Conservation (phyloP, 768 basidiomycete species). For the Dentipellis sp. region DNA sequence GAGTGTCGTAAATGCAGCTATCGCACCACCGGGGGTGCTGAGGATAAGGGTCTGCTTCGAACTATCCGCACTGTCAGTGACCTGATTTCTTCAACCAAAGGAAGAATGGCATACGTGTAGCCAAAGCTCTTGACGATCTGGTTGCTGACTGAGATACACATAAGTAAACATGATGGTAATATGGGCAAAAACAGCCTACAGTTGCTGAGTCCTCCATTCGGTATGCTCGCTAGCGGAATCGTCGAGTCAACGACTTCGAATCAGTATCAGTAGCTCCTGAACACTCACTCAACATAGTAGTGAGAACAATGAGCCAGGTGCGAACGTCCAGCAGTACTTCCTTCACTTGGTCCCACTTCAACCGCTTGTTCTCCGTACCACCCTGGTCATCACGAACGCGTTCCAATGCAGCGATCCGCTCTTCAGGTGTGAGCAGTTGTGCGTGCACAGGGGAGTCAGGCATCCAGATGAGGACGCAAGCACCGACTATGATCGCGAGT, state of each 20-base stretch:
- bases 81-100: not conserved
- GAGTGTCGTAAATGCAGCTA: constrained; percentile 39
- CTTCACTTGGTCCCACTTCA: constrained; percentile 49
- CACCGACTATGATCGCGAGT: constrained; percentile 49
- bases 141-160: constrained; percentile 39
- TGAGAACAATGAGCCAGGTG: constrained; percentile 54
- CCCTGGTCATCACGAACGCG: constrained; percentile 60
- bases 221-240: constrained; percentile 42
- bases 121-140: constrained; percentile 55
- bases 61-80: constrained; percentile 18
- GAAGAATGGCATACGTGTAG: constrained; percentile 37
- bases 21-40: constrained; percentile 44
- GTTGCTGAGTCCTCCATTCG: constrained; percentile 55
- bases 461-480: constrained; percentile 47
- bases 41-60: constrained; percentile 54
- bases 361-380: constrained; percentile 49
- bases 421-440: constrained; percentile 42
- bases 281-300: constrained; percentile 46
- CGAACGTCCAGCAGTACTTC: constrained; percentile 50
- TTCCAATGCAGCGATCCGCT: constrained; percentile 53
- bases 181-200: constrained; percentile 30
- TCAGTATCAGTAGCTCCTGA: not conserved
- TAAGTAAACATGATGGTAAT: not conserved
- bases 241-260: constrained; percentile 6
- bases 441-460: constrained; percentile 62